These are phyloP conservation scores for Athelia sp. DNA, from an alignment of 1,284 basidiomycete genomes.

Conservation along the genomic window DNA sequence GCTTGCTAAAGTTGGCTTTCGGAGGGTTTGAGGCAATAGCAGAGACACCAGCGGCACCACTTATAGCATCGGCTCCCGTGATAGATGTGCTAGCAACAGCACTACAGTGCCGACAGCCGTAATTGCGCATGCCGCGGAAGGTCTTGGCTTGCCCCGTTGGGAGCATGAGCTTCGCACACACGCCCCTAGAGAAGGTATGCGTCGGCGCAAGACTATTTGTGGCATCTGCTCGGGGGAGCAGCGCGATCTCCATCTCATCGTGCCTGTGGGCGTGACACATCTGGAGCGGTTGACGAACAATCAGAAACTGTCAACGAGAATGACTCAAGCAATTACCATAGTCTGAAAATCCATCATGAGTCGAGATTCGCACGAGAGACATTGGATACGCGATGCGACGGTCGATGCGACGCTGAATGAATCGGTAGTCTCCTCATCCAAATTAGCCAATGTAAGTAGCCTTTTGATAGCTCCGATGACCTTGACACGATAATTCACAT, in stretches of 20 bases:
- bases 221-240: slow-evolving; percentile 23
- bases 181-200: slow-evolving; percentile 14
- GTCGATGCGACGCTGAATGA: slow-evolving; percentile 18
- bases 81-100: slow-evolving; percentile 3
- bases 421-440: slow-evolving; percentile 26
- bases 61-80: not conserved
- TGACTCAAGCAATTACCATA: slow-evolving; percentile 33
- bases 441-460: slow-evolving; percentile 26
- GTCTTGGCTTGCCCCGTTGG: slow-evolving; percentile 14
- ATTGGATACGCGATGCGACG: slow-evolving; percentile 34
- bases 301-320: not conserved
- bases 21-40: slow-evolving; percentile 2
- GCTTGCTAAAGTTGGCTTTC: not conserved
- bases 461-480: slow-evolving; percentile 35
- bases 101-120: slow-evolving; percentile 52
- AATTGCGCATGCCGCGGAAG: slow-evolving; percentile 30
- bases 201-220: not conserved
- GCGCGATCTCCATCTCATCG: slow-evolving; percentile 39
- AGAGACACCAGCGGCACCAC: not conserved
- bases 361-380: slow-evolving; percentile 45
- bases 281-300: slow-evolving; percentile 25
- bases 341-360: slow-evolving; percentile 46
- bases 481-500: slow-evolving; percentile 21
- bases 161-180: slow-evolving; percentile 25
- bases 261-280: slow-evolving; percentile 61